Evolutionary conservation across 177 flowering plant genomes (phyloP), one percentile per base, ranked within the genome.

Genomic region (Vitis hybrid): DNA sequence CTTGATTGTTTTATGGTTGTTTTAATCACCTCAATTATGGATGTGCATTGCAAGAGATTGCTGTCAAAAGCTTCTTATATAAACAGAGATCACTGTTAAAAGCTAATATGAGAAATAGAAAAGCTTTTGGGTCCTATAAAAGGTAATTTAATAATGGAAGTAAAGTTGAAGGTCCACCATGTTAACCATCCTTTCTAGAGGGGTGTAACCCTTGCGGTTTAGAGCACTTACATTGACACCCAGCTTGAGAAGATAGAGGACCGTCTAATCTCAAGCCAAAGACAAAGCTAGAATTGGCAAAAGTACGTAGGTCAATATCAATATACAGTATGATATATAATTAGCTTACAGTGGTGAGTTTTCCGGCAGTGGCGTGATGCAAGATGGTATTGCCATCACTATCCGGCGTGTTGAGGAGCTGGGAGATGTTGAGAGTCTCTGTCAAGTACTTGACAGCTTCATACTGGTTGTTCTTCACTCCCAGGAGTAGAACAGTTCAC

Each of bases 331-430:
- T 30, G 32, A 30, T 30, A 30, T 30, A 30, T 30, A 0, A 40
- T 40, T 40, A 40, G 48, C 81, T 82, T 74, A 87, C 89, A 2
- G 74, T 56, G 1, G 76, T 72, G 61, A 84, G 88, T 72, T 86
- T 89, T 7, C 75, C 83, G 5, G 86, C 82, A 1, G 84, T 69
- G 17, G 90, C 91, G 6, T 84, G 72, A 70, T 89, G 94, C 73
- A 89, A 67, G 63, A 86, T 52, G 10, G 85, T 86, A 67, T 89
- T 88, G 34, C 94, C 94, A 48, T 86, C 79, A 8, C 66, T 70
- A 54, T 85, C 89, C 1, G 67, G 77, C 65, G 69, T 8, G 70
- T 84, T 79, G 3, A 83, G 52, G 48, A 86, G 80, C 10, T 78
- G 69, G 11, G 79, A 66, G 56, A 77, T 72, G 57, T 85, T 69